Evolutionary conservation across 2,329 filamentous ascomycete genomes (phyloP).

Genomic region (Aspergillus felis): DNA sequence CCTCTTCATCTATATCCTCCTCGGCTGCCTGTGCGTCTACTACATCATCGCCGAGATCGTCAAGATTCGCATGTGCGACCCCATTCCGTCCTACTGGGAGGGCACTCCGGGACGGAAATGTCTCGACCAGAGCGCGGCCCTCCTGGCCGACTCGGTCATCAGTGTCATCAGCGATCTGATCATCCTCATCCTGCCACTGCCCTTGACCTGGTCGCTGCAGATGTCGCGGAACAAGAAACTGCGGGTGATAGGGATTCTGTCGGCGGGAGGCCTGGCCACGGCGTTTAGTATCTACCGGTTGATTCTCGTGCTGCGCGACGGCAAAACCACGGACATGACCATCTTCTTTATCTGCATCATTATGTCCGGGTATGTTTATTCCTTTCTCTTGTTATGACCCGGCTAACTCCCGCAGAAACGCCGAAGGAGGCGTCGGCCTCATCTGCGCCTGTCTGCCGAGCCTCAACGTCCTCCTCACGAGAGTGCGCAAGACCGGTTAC

Average conservation of each 20-base stretch:
- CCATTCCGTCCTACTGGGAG: conserved; percentile 35
- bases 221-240: conserved; percentile 35
- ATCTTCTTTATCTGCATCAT: conserved; percentile 35
- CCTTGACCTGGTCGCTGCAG: conserved; percentile 38
- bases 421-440: conserved; percentile 34
- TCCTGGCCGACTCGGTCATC: conserved; percentile 38
- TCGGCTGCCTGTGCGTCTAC: conserved; percentile 31
- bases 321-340: conserved; percentile 28
- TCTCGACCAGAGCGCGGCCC: conserved; percentile 34
- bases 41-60: conserved; percentile 34
- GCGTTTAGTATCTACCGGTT: conserved; percentile 38
- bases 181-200: conserved; percentile 35
- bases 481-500: conserved; percentile 23
- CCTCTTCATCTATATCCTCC: conserved; percentile 33
- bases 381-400: neutral
- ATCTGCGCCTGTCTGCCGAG: conserved; percentile 38
- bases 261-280: conserved; percentile 37
- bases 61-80: conserved; percentile 37
- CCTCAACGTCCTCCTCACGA: conserved; percentile 27
- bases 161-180: conserved; percentile 36
- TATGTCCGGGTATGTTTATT: conserved; percentile 33
- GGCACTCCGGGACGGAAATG: conserved; percentile 21
- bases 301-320: conserved; percentile 31
- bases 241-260: conserved; percentile 34
- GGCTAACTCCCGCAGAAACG: conserved; percentile 25